A percentile compares a stretch with the other conserved stretches of the same genome.
Conservation (phyloP, 176 grass and related monocot species). For the Carex cristatella region DNA sequence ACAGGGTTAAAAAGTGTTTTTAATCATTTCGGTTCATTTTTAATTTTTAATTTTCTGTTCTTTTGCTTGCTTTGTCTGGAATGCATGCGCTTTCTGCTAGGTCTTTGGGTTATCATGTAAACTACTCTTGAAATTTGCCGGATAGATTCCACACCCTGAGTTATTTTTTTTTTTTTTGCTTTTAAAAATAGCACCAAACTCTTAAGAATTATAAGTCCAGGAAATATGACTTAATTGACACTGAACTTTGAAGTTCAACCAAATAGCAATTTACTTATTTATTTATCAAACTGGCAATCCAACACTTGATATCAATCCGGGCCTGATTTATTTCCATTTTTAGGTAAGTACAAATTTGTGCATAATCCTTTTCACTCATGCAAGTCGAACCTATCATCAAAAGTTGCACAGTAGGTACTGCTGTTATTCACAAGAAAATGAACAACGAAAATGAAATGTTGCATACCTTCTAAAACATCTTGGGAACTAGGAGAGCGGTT, state of each 20-base stretch:
- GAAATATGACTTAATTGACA: background rate
- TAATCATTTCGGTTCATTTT: background rate
- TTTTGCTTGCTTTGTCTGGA: background rate
- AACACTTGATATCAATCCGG: background rate
- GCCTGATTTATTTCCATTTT: background rate
- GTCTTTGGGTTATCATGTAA: background rate
- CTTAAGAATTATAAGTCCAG: background rate
- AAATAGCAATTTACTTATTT: background rate
- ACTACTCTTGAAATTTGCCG: background rate
- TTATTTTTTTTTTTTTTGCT: background rate
- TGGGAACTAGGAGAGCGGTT: slow-evolving; percentile 46
- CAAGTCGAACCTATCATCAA: too few relatives aligned
- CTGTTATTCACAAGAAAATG: background rate
- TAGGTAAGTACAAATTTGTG: background rate
- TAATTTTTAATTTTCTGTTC: background rate
- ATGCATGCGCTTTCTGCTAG: background rate
- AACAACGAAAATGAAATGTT: background rate
- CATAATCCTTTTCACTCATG: too few relatives aligned
- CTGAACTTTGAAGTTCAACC: background rate
- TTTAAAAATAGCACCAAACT: background rate
- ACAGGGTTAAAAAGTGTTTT: background rate
- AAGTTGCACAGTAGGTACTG: too few relatives aligned
- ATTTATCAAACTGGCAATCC: background rate
- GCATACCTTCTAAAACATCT: slow-evolving; percentile 69
- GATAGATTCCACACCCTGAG: background rate